A percentile compares a stretch with the other conserved stretches of the same genome.
These are phyloP conservation scores for Acacia confusa DNA, from an alignment of 306 rosid genomes.

Conservation along the genomic window DNA sequence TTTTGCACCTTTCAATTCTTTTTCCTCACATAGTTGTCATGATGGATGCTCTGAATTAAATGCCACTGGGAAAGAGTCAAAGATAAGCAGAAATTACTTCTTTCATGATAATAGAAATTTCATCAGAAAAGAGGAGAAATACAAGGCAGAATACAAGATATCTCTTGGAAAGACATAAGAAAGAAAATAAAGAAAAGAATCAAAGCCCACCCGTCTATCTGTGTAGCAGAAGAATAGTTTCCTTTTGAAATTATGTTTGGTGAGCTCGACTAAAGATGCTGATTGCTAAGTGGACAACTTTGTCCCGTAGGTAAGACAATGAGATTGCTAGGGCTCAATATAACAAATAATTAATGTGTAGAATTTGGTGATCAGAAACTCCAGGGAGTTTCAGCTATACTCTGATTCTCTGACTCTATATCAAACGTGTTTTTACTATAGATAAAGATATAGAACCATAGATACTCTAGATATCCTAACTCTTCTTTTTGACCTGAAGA, in stretches of 20 bases:
- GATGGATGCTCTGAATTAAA: slow-evolving; percentile 6
- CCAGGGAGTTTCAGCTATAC: not conserved
- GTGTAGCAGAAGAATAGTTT: not conserved
- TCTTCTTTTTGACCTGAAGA: not conserved
- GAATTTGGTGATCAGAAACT: not conserved
- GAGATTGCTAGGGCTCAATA: slow-evolving; percentile 1
- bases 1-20: slow-evolving; percentile 3
- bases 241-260: not conserved
- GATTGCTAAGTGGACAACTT: not conserved
- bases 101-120: not conserved
- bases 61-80: not conserved
- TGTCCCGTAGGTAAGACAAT: not conserved
- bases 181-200: not conserved
- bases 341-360: not conserved
- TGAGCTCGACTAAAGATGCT: not conserved
- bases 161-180: not conserved
- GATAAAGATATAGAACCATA: not conserved
- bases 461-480: not conserved
- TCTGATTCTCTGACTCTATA: not conserved
- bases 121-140: not conserved
- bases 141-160: not conserved
- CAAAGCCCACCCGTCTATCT: not conserved
- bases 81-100: not conserved
- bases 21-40: not conserved
- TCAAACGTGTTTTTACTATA: not conserved